phyloP scores from a whole-genome alignment of 1,284 basidiomycete genomes.

The Spongispora temasekensis region DNA sequence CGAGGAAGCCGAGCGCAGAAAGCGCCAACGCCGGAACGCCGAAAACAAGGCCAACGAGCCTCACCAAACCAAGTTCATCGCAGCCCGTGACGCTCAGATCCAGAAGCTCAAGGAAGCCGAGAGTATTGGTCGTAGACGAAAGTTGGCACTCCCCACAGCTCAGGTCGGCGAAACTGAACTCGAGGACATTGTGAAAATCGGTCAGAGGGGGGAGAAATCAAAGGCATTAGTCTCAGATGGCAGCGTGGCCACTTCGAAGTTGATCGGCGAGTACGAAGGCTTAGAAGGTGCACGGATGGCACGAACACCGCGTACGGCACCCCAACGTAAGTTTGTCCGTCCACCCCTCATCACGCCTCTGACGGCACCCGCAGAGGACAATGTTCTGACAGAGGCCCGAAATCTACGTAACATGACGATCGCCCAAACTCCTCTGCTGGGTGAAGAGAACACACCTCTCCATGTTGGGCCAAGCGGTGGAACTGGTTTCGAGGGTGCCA shows the following conservation, averaged over 20 bases:
- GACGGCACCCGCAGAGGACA: conserved; percentile 67
- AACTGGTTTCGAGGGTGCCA: conserved; percentile 90
- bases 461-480: conserved; percentile 72
- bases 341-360: conserved; percentile 8
- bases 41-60: conserved; percentile 62
- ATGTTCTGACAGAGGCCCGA: conserved; percentile 90
- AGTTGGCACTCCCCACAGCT: conserved; percentile 84
- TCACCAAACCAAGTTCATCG: conserved; percentile 89
- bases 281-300: conserved; percentile 88
- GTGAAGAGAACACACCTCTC: conserved; percentile 94
- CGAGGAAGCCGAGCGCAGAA: conserved; percentile 83
- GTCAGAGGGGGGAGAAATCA: conserved; percentile 87
- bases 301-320: conserved; percentile 89
- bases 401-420: conserved; percentile 93
- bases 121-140: conserved; percentile 87
- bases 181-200: conserved; percentile 99
- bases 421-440: conserved; percentile 92
- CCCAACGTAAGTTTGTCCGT: conserved; percentile 69
- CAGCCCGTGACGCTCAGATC: conserved; percentile 94
- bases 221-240: conserved; percentile 81
- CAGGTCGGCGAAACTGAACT: conserved; percentile 97
- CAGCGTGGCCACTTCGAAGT: conserved; percentile 80
- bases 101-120: conserved; percentile 97
- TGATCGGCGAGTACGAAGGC: conserved; percentile 92
- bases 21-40: conserved; percentile 72